A percentile compares a stretch with the other conserved stretches of the same genome.
Evolutionary conservation across 2,329 filamentous ascomycete species (phyloP).

Genomic region (Furcasterigmium sp.): DNA sequence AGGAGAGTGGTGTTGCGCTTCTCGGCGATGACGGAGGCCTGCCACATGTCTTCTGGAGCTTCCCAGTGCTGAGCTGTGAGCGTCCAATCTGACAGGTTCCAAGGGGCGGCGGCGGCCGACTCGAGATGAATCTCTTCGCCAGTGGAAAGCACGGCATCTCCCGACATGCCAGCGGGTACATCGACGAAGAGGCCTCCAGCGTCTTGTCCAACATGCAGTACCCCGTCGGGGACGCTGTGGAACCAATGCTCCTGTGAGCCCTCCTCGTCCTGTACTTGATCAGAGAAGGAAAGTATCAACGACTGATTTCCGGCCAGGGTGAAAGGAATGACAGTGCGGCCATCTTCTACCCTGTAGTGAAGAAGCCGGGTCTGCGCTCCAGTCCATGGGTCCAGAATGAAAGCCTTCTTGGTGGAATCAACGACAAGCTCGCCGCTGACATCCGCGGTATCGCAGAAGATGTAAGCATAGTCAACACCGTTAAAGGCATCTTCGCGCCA

Average conservation of each 20-base stretch:
- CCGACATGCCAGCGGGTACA: background rate
- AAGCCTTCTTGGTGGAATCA: background rate
- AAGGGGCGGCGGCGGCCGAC: background rate
- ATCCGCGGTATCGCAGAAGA: background rate
- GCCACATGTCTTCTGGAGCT: constrained; percentile 3
- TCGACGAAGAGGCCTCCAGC: background rate
- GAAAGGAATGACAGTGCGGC: constrained; percentile 2
- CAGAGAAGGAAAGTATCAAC: constrained; percentile 1
- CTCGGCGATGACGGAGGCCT: background rate
- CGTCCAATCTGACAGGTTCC: constrained; percentile 2
- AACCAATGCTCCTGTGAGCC: background rate
- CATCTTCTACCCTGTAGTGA: background rate
- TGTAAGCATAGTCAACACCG: constrained; percentile 2
- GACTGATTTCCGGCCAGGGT: constrained; percentile 6
- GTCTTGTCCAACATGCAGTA: background rate
- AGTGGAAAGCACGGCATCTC: background rate
- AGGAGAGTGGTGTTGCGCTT: constrained; percentile 7
- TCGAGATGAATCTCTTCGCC: background rate
- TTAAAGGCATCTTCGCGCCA: constrained; percentile 4
- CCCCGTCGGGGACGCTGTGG: background rate
- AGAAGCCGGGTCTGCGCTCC: constrained; percentile 1
- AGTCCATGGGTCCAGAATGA: constrained; percentile 7
- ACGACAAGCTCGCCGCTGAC: constrained; percentile 3
- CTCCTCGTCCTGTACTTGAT: background rate
- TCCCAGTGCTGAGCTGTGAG: constrained; percentile 8